Base-by-base conservation (phyloP, 139 green algal genomes). In the Tetradesmus lagerheimii region DNA sequence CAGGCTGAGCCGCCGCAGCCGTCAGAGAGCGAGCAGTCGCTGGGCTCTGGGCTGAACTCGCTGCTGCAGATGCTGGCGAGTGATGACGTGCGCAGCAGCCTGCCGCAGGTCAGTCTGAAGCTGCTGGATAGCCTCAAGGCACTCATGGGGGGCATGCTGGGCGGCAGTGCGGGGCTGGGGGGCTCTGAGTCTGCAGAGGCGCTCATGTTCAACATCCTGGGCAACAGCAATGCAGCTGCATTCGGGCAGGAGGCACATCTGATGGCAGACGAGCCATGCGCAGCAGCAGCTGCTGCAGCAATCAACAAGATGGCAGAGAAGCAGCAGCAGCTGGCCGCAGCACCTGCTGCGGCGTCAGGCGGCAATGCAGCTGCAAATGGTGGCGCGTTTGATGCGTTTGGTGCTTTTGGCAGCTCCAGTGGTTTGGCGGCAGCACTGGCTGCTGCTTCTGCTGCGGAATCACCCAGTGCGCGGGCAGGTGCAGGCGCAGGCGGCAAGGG, bases 161-260 rank as follows among this genome's bases (percentile, higher is more conserved):
- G 57, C 20, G 23, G 23, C 23, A 8, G 2, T 18, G 16, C 23
- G 3, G 57, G 57, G 23, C 57, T 71, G 57, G 18, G 34, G 37
- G 77, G 77, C 25, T 47, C 77, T 4, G 77, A n/a, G n/a, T 83
- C 77, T 35, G 39, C 39, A 2, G 77, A 83, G 18, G 39, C 77
- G 2, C 77, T 83, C 4, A 27, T 83, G 77, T 83, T 53, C 37
- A 47, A 31, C 77, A 83, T 83, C 35, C 77, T 83, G 37, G 77
- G 77, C 20, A 47, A 35, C 37, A 83, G 41, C 38, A 83, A n/a
- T 27, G 77, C 77, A 83, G 77, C 77, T 62, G 77, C 77, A 16
- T 83, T 50, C 37, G 77, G 35, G 39, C 35, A 83, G 29, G 35
- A 83, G 20, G 29, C 37, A n/a, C 77, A n/a, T 35, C 77, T 83